Evolutionary conservation across 768 basidiomycete genomes (phyloP).

Genomic region (Suillus discolor): DNA sequence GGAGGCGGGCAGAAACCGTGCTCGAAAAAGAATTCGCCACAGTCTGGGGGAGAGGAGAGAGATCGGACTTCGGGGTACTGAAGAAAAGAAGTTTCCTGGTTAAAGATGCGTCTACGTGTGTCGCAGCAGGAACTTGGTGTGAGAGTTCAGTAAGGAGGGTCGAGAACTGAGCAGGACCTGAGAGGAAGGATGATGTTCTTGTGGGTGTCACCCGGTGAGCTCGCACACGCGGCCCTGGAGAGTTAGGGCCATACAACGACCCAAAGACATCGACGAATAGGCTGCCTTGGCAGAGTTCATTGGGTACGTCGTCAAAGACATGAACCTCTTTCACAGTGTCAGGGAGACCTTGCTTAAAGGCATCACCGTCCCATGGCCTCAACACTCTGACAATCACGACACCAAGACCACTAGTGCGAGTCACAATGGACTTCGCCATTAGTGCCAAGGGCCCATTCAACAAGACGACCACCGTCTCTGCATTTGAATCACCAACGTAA

Average conservation of each 20-base stretch:
- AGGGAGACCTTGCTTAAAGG: constrained; percentile 65
- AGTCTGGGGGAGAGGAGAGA: constrained; percentile 50
- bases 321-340: constrained; percentile 57
- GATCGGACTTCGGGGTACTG: constrained; percentile 46
- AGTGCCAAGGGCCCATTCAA: constrained; percentile 80
- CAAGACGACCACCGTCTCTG: constrained; percentile 67
- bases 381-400: constrained; percentile 77
- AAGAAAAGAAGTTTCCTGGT: constrained; percentile 57
- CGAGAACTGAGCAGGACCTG: constrained; percentile 44
- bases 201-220: constrained; percentile 61
- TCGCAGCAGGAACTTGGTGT: constrained; percentile 28
- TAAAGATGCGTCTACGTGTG: constrained; percentile 26
- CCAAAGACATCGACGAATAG: constrained; percentile 77
- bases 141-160: constrained; percentile 38
- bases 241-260: constrained; percentile 47
- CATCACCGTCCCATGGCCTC: constrained; percentile 76
- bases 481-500: constrained; percentile 66
- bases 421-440: constrained; percentile 53
- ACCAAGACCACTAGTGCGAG: constrained; percentile 52
- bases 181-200: constrained; percentile 54
- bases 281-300: constrained; percentile 57
- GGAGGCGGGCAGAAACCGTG: constrained; percentile 56
- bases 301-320: constrained; percentile 80
- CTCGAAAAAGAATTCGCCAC: constrained; percentile 61
- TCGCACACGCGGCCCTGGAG: constrained; percentile 44